Conservation (phyloP, 176 grass and related monocot genomes). For the Oropetium thomaeum region DNA sequence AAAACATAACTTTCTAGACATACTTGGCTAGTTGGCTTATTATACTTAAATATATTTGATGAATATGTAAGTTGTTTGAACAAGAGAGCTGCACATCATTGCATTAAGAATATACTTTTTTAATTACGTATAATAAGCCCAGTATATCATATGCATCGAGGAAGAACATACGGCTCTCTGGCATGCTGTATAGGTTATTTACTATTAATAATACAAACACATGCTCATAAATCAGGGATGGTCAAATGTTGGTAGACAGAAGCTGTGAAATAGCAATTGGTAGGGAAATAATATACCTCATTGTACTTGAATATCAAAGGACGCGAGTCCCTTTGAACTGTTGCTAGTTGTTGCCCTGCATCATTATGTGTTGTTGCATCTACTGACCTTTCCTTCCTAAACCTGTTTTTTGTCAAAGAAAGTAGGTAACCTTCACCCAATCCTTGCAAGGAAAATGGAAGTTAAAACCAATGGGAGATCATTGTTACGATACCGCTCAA, state of each 20-base stretch:
- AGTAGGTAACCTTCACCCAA: conserved; percentile 17
- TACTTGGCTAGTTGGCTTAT: too few relatives aligned
- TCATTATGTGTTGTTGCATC: conserved; percentile 35
- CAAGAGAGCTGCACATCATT: background rate
- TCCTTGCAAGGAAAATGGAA: conserved; percentile 12
- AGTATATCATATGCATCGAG: background rate
- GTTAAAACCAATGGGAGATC: background rate
- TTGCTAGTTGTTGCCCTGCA: conserved; percentile 40
- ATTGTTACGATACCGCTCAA: conserved; percentile 57
- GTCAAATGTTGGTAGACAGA: conserved; percentile 4
- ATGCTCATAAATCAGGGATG: background rate
- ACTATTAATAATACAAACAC: background rate
- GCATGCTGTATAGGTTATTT: background rate
- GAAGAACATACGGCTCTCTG: background rate
- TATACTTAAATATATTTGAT: too few relatives aligned
- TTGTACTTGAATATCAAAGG: conserved; percentile 97
- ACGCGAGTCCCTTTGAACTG: conserved; percentile 64
- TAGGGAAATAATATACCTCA: conserved; percentile 47
- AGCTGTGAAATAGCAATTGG: background rate
- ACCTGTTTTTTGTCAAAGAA: conserved; percentile 48
- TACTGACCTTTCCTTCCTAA: conserved; percentile 61
- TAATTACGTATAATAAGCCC: background rate
- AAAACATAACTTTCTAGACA: background rate
- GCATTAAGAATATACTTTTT: background rate
- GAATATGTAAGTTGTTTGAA: background rate